Base-by-base conservation (phyloP, 805 yeast species). In the Saccharomycopsis capsularis region DNA sequence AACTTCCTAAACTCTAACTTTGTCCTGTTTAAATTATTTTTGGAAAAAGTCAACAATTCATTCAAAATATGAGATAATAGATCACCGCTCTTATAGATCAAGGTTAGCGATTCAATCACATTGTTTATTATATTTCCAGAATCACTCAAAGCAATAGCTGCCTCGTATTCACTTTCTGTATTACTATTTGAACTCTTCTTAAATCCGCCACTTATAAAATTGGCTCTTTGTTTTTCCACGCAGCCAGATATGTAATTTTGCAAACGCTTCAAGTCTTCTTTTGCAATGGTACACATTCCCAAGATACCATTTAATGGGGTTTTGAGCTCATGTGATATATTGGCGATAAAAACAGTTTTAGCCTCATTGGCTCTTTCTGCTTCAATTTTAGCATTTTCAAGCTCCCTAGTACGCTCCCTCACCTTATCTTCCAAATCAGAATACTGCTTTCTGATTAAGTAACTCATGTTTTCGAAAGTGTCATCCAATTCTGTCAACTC, bases 281-380 rank as follows among this genome's bases (percentile, higher is more conserved):
- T 80, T 4, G 96, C 90, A 49, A 91, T 84, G 2, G 95, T 85
- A 0, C 97, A 86, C 90, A 91, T 86, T 55, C 98, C 98, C 47
- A 93, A 68, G 38, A 93, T 93, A 62, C 99, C 99, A 63, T 93
- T 93, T 54, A 93, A 70, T 1, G 99, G 99, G 0, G 98, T 93
- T 57, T 98, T 77, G 60, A 93, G 71, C 68, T 93, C 99, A 63
- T 88, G 96, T 0, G 96, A 86, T 16, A 88, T 89, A 57, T 90
- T 86, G 2, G 96, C 96, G 59, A 88, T 82, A 62, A 88, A 88
- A 4, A 87, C 89, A 4, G 98, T 90, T 61, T 93, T 93, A 2
- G 98, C 96, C 57, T 93, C 97, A 63, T 91, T 91, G 1, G 99
- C 99, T 25, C 84, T 79, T 66, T 91, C 97, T 0, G 96, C 97